Evolutionary conservation across 768 basidiomycete species (phyloP).

Genomic region (Lactarius akahatsu): DNA sequence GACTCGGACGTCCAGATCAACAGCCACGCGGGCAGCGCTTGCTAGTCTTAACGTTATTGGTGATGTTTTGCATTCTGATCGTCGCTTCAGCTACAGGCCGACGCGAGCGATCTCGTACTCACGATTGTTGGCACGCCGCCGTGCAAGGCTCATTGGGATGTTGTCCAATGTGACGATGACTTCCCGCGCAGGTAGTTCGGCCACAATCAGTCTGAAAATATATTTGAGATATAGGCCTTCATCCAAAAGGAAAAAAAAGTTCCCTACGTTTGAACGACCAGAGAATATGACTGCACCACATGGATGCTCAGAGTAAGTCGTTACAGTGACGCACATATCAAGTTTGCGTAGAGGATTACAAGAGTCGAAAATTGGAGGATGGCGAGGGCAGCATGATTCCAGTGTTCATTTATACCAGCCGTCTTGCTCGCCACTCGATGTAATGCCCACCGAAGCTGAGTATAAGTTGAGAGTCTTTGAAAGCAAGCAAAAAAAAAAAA

Average conservation of each 20-base stretch:
- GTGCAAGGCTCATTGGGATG: conserved; percentile 22
- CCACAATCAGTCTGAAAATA: conserved; percentile 22
- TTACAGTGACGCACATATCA: conserved; percentile 22
- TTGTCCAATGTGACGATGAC: conserved; percentile 9
- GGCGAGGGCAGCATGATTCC: background rate
- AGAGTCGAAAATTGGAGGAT: background rate
- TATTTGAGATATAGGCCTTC: background rate
- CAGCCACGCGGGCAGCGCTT: conserved; percentile 23
- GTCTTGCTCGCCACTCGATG: background rate
- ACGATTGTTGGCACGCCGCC: conserved; percentile 21
- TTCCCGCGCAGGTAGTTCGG: conserved; percentile 18
- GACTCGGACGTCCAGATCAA: background rate
- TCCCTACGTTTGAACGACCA: conserved; percentile 19
- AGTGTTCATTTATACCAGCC: conserved; percentile 11
- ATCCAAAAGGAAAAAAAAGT: background rate
- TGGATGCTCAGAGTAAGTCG: conserved; percentile 18
- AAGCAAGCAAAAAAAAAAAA: no score
- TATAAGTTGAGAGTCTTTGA: background rate
- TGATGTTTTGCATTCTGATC: conserved; percentile 4
- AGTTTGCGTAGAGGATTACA: background rate
- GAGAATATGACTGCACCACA: conserved; percentile 21
- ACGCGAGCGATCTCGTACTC: background rate
- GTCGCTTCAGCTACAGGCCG: background rate
- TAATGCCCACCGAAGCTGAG: background rate
- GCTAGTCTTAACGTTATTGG: conserved; percentile 15